Evolutionary conservation across 768 basidiomycete genomes (phyloP), one percentile per base, ranked within the genome.

Genomic region (Arthromyces matolae): DNA sequence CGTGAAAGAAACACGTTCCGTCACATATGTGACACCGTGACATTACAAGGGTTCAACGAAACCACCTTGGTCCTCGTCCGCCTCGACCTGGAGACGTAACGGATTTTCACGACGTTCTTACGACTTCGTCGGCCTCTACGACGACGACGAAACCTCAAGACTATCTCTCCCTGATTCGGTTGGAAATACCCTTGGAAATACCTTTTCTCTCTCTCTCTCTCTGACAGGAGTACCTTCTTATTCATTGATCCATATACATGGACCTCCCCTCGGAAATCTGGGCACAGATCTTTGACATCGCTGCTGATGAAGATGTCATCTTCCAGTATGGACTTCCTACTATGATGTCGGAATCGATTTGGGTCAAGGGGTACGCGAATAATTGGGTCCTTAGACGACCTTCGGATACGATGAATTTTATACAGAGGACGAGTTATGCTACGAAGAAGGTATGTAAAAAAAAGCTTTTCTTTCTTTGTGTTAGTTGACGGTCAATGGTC

Each of bases 261-360:
- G 69, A 75, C 36, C 72, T 89, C 2, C 87, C 87, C 3, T 75
- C 78, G 7, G 87, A 90, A 68, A 69, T 90, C 2, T 83, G 81
- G 79, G 72, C 76, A 1, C 70, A 79, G 37, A 85, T 89, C 6
- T 89, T 89, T 57, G 76, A 83, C 57, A 70, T 84, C 20, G 84
- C 86, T 1, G 76, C 81, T 5, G 82, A 85, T 42, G 85, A 88
- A 56, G 81, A 85, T 53, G 68, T 78, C n/a, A 73, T 88, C 27
- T 80, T 84, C 52, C 77, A 79, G 54, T 73, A 75, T 42, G 75
- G 75, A 0, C 62, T 86, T 8, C 84, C 83, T 6, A 83, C 79
- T 0, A 68, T 71, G 42, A 76, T 86, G 75, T 76, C 81, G 9
- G 76, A 77, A 52, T 81, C 80, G 0, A 76, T 78, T 22, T 90